Evolutionary conservation across 1,284 basidiomycete genomes (phyloP), one percentile per base, ranked within the genome.

Genomic region (Sporisorium sorghi): DNA sequence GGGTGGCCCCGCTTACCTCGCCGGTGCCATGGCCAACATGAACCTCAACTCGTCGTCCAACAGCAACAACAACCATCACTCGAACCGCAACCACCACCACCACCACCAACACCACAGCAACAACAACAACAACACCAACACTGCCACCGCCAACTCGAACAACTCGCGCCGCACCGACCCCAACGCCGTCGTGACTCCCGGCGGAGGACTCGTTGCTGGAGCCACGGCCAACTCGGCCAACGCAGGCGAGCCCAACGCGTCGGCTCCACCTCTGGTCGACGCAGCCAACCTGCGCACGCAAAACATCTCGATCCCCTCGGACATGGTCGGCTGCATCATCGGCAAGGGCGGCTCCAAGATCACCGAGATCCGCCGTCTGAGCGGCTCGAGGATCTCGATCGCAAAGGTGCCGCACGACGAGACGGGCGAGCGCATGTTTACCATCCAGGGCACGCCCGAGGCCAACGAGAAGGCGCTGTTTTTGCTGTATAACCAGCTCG

Each of bases 331-430:
- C 85, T 86, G 85, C 77, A 86, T 81, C 73, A 88, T 88, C 82
- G 96, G 96, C 71, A 93, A 94, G 77, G 94, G 92, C 83, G 96
- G 96, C 35, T 92, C 93, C 80, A 99, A 98, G 88, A 99, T 99
- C 81, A 97, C 95, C 65, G 96, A 99, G 86, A 99, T 99, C 85
- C 92, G 96, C 78, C 92, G 96, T 62, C 89, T 98, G 59, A 95
- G 93, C 69, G 96, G 96, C 47, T 95, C 93, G 76, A 93, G 94
- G 86, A 99, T 99, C 85, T 93, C 92, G 63, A 99, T 99, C 80
- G 97, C 96, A 80, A 99, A 99, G 87, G 92, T 93, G 53, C 94
- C 96, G 23, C 96, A 99, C 83, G 96, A 98, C 83, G 97, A 98
- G 83, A 94, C 94, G 53, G 96, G 96, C 78, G 96, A 99, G 87